phyloP scores from a whole-genome alignment of 108 stramenopile genomes.

The Conticribra weissflogii region DNA sequence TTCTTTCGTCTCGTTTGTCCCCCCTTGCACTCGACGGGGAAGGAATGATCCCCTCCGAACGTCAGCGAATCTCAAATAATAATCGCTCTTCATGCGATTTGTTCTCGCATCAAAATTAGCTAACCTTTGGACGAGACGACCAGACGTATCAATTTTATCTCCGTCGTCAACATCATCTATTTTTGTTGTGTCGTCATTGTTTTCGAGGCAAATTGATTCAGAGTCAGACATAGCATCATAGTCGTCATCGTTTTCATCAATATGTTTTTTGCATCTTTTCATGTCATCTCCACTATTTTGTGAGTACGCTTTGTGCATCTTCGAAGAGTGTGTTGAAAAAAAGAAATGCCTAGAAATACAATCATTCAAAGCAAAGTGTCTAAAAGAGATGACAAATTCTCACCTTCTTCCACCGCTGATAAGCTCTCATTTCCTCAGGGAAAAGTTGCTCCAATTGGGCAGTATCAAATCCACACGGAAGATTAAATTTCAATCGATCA shows the following conservation, averaged over 20 bases:
- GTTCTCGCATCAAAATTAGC: conserved; percentile 83
- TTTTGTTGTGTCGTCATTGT: conserved; percentile 7
- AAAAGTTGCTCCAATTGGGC: conserved; percentile 62
- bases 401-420: conserved; percentile 71
- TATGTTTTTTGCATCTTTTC: conserved; percentile 9
- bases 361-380: background rate
- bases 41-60: conserved; percentile 76
- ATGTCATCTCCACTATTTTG: conserved; percentile 27
- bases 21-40: conserved; percentile 20
- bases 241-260: conserved; percentile 8
- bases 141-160: conserved; percentile 10
- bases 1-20: conserved; percentile 43
- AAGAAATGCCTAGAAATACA: background rate
- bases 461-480: conserved; percentile 71
- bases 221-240: background rate
- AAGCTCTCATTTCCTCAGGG: conserved; percentile 85
- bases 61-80: conserved; percentile 71
- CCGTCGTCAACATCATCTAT: conserved; percentile 20
- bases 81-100: conserved; percentile 63
- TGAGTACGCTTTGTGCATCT: conserved; percentile 68
- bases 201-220: background rate
- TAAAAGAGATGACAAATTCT: too few relatives aligned
- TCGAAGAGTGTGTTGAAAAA: background rate
- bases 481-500: conserved; percentile 49
- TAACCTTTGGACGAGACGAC: conserved; percentile 58